A percentile compares a stretch with the other conserved stretches of the same genome.
These are phyloP conservation scores for Persicaria tinctoria DNA, from an alignment of 148 eudicot genomes.

Conservation along the genomic window DNA sequence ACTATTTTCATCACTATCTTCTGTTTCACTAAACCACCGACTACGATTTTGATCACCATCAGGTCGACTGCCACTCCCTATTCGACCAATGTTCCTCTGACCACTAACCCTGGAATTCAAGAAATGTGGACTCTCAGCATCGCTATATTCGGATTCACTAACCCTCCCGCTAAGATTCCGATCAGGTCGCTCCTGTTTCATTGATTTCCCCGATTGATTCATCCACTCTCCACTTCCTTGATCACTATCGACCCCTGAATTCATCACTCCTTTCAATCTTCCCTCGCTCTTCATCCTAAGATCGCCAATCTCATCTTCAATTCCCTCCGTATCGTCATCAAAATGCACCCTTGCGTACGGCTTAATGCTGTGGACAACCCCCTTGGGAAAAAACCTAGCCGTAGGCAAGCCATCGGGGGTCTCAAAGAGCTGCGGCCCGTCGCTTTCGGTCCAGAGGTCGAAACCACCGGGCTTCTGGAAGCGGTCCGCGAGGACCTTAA, in stretches of 20 bases:
- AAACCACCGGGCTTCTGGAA: constrained; percentile 89
- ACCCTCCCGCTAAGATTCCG: no score
- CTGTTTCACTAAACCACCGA: background rate
- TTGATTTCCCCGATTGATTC: background rate
- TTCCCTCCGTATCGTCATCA: background rate
- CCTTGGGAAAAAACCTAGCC: constrained; percentile 79
- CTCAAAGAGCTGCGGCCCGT: constrained; percentile 45
- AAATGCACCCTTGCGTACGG: constrained; percentile 40
- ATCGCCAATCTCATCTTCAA: background rate
- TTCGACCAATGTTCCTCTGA: no score
- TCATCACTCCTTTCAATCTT: background rate
- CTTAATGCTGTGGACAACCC: constrained; percentile 75
- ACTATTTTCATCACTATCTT: background rate
- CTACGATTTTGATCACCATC: no score
- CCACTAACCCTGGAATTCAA: no score
- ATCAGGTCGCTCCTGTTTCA: background rate
- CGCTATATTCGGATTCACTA: no score
- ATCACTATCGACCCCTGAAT: background rate
- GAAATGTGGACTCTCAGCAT: no score
- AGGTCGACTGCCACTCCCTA: no score
- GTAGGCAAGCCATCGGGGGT: constrained; percentile 30
- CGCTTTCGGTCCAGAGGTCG: constrained; percentile 83
- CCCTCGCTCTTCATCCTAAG: background rate
- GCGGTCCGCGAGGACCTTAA: constrained; percentile 79
- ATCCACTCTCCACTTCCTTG: background rate